These are phyloP conservation scores for Cytospora schulzeri DNA, from an alignment of 2,329 filamentous ascomycete genomes.

Conservation along the genomic window DNA sequence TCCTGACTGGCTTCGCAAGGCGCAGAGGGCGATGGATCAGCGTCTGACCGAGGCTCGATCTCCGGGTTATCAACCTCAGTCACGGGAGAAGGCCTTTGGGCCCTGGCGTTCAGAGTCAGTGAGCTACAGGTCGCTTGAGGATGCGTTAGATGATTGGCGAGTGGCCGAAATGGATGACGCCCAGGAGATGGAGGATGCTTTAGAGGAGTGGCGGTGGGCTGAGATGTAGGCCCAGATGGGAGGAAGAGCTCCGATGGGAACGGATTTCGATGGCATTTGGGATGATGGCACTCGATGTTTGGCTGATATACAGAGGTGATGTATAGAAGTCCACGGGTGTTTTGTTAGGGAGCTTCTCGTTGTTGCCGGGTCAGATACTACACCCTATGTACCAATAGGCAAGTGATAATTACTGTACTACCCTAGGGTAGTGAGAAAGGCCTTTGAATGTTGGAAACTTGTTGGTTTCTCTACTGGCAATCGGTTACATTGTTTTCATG, in stretches of 20 bases:
- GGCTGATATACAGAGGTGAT: no score
- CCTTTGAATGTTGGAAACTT: no score
- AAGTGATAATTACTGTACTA: no score
- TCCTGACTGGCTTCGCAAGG: constrained; percentile 26
- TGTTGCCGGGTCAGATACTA: not conserved
- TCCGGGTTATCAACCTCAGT: constrained; percentile 29
- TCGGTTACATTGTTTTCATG: no score
- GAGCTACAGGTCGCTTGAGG: not conserved
- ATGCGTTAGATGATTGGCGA: not conserved
- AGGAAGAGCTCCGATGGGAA: no score
- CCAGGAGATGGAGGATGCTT: not conserved
- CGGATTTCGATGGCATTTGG: not conserved
- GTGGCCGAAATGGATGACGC: not conserved
- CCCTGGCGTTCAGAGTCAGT: constrained; percentile 14
- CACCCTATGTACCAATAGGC: no score
- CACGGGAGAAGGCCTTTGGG: constrained; percentile 24
- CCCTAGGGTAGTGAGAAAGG: no score
- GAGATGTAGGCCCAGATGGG: not conserved
- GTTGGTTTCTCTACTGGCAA: no score
- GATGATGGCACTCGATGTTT: not conserved
- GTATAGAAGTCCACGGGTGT: no score
- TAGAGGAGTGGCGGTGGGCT: not conserved
- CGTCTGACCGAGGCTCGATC: constrained; percentile 24
- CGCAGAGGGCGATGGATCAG: constrained; percentile 23
- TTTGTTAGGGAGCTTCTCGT: not conserved